phyloP scores from a whole-genome alignment of 169 alveolate species.

The Plasmodium malariae region DNA sequence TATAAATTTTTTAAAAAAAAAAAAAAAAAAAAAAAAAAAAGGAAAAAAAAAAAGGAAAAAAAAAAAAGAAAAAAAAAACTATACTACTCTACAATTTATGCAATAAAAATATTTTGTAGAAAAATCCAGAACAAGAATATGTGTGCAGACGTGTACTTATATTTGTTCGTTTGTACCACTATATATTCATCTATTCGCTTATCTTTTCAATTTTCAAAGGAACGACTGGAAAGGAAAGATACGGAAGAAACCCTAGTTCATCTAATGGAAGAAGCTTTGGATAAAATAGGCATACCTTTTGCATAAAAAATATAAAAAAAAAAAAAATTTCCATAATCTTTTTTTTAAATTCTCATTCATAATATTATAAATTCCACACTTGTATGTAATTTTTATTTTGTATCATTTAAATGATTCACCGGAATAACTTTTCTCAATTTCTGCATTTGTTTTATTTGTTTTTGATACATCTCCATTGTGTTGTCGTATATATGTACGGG shows the following conservation, averaged over 20 bases:
- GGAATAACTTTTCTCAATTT: not conserved
- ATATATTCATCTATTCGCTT: too few species aligned
- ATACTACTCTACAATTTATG: not conserved
- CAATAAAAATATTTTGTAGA: not conserved
- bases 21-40: not conserved
- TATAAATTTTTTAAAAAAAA: slow-evolving; percentile 8
- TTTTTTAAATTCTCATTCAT: slow-evolving; percentile 13
- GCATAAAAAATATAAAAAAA: slow-evolving; percentile 53
- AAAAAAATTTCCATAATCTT: not conserved
- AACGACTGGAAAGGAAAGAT: slow-evolving; percentile 67
- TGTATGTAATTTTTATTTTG: slow-evolving; percentile 6
- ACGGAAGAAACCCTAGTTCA: slow-evolving; percentile 65
- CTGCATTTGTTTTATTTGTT: slow-evolving; percentile 24
- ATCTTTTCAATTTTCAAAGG: too few species aligned
- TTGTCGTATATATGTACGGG: not conserved
- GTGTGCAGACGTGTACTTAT: not conserved
- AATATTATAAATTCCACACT: slow-evolving; percentile 3
- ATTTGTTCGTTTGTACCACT: too few species aligned
- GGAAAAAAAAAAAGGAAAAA: too few species aligned
- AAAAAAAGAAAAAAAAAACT: too few species aligned
- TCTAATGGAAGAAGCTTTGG: slow-evolving; percentile 74
- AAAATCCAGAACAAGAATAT: not conserved
- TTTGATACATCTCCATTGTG: not conserved
- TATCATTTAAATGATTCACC: not conserved
- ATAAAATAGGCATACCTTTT: slow-evolving; percentile 67